Conservation (phyloP, 2,329 filamentous ascomycete genomes). For the Talaromyces rugulosus region DNA sequence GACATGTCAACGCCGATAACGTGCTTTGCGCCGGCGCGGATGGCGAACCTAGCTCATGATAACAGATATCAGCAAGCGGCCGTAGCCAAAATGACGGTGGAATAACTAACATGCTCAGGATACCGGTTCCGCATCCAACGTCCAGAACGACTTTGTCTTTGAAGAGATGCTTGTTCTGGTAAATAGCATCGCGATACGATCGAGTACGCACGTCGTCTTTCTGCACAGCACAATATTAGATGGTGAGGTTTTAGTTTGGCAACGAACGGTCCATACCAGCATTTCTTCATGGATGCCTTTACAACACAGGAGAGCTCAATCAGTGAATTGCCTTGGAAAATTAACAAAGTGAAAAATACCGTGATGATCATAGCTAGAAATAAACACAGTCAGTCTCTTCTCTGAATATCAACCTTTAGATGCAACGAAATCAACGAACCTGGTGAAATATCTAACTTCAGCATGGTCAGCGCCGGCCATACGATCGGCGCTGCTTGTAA, state of each 20-base stretch:
- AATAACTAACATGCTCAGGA: slow-evolving; percentile 82
- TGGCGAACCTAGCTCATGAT: slow-evolving; percentile 73
- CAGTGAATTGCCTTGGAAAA: slow-evolving; percentile 14
- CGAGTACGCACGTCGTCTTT: slow-evolving; percentile 97
- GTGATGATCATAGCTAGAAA: slow-evolving; percentile 88
- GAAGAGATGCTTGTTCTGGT: slow-evolving; percentile 84
- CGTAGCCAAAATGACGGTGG: background rate
- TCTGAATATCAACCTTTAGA: slow-evolving; percentile 19
- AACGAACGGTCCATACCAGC: slow-evolving; percentile 61
- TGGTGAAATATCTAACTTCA: slow-evolving; percentile 99
- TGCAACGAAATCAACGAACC: slow-evolving; percentile 49
- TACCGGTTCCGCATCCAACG: slow-evolving; percentile 90
- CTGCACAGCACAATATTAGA: slow-evolving; percentile 42
- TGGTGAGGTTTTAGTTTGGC: background rate
- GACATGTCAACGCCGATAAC: slow-evolving; percentile 99
- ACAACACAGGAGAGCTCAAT: slow-evolving; percentile 14
- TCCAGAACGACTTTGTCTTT: slow-evolving; percentile 82
- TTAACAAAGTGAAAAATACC: slow-evolving; percentile 51
- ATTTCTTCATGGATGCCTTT: slow-evolving; percentile 95
- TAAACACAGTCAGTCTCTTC: slow-evolving; percentile 13
- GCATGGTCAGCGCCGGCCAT: slow-evolving; percentile 73
- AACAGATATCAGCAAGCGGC: background rate
- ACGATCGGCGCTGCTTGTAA: slow-evolving; percentile 42
- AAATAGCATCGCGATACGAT: slow-evolving; percentile 97
- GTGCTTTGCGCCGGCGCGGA: slow-evolving; percentile 93